Base-by-base conservation (phyloP, 176 grass and related monocot species). In the Musa acuminata region DNA sequence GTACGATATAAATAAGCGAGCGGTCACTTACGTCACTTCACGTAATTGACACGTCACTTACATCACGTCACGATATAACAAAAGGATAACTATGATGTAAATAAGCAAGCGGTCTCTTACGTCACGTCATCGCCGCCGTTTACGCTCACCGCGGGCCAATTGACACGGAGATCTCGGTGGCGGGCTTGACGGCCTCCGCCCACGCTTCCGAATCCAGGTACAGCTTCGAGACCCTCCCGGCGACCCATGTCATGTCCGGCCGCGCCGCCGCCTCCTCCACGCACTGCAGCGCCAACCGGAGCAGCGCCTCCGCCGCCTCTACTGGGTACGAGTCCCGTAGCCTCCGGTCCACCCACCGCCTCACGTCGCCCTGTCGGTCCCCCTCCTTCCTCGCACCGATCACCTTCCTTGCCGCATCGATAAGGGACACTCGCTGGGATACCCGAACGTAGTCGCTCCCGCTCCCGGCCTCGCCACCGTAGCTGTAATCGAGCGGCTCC, bases 271-370 rank as follows among this genome's bases (percentile, higher is more conserved):
- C 87, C 35, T 77, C 67, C 52, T 78, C 75, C 11, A 93, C 80
- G 75, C 94, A 98, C 16, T 50, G 81, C 21, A 98, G 84, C 54
- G 94, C 87, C 72, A 93, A 77, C 29, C 63, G 23, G 0, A 92
- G 85, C 13, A 98, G 81, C 62, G 70, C 55, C 81, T 91, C 84
- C 0, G 85, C 90, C 0, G 74, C 66, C 0, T 93, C 85, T 0
- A 87, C 65, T 1, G 85, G 85, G 82, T 85, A 98, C 49, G 88
- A 93, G 77, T 98, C 94, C 79, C 50, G 79, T 11, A 98, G 86
- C 69, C 94, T 81, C 9, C 77, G 69, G 79, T 98, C 94, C 27
- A 93, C 88, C 94, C 94, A 98, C 57, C 75, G 75, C 63, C 94
- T 82, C 83, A 98, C 89, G 24, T 82, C 88, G 51, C 77, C 83